Conservation (phyloP, 2,329 filamentous ascomycete genomes). For the Aureobasidium sp. region DNA sequence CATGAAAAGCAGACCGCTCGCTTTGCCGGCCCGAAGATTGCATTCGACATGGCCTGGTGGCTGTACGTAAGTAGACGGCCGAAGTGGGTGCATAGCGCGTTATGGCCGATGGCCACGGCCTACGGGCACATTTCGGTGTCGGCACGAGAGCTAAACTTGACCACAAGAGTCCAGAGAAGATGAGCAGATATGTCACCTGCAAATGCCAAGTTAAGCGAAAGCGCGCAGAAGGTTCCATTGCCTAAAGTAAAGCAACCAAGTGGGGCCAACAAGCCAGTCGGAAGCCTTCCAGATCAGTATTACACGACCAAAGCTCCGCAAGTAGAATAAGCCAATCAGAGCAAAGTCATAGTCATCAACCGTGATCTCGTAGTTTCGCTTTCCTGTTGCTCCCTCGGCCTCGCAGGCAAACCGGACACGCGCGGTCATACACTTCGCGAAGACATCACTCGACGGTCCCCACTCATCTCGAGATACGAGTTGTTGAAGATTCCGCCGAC, state of each 20-base stretch:
- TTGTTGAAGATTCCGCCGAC: not conserved
- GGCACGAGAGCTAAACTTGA: not conserved
- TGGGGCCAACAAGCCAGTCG: not conserved
- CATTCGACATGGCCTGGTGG: not conserved
- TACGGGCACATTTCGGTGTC: not conserved
- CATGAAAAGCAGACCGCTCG: not conserved
- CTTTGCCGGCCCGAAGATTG: not conserved
- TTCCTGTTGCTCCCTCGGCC: slow-evolving; percentile 3
- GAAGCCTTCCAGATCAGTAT: slow-evolving; percentile 3
- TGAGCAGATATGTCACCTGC: not conserved
- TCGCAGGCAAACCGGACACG: not conserved
- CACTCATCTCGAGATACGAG: not conserved
- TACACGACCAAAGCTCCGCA: not conserved
- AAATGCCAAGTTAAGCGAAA: slow-evolving; percentile 5
- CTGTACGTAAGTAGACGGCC: not conserved
- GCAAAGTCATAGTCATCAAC: not conserved
- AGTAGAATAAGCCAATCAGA: not conserved
- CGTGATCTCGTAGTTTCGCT: slow-evolving; percentile 1
- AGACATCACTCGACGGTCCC: not conserved
- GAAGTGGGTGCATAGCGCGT: not conserved
- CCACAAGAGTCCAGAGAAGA: not conserved
- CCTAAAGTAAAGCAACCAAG: slow-evolving; percentile 1
- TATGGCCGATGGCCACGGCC: not conserved
- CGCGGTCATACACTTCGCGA: not conserved
- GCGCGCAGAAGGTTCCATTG: slow-evolving; percentile 6